Evolutionary conservation across 164 flowering plant genomes (phyloP), one percentile per base, ranked within the genome.

Genomic region (Liquidambar formosana): DNA sequence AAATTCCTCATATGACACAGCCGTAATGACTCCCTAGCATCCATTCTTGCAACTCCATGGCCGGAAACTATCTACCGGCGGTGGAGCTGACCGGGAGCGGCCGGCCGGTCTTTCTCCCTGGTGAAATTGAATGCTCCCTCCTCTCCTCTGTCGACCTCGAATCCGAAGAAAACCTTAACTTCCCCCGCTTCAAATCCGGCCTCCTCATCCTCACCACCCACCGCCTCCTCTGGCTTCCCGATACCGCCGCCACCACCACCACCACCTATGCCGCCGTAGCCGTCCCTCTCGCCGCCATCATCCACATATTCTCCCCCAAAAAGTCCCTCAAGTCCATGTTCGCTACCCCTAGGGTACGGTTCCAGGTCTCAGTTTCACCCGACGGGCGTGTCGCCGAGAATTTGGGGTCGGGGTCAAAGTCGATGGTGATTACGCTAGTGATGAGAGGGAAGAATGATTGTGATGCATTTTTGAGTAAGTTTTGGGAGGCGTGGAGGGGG

Each of bases 301-400:
- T 81, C 63, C 89, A 89, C 86, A 82, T 90, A 45, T 84, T 78
- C 78, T 76, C 89, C 15, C 64, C 76, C 10, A 90, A 90, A 71
- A 93, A 89, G 69, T 86, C 97, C 21, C 71, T 94, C 79, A 91
- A 85, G 74, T 62, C 74, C 44, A 86, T 94, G 87, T 93, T 94
- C 68, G 81, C 86, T 45, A 92, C 89, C 64, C 96, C 97, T 4
- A 78, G 91, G 77, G 63, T 94, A 60, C 79, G 94, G 4, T 75
- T 95, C 77, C 94, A 88, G 82, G 78, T 81, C 27, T 77, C 81
- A n/a, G 67, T 66, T 21, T 45, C 76, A 4, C 41, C 64, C 5
- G 82, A 71, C 18, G 77, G 78, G 4, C 22, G 62, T 10, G 67
- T 65, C 8, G 45, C 27, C 10, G 71, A 26, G 18, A 27, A 21